A percentile compares a stretch with the other conserved stretches of the same genome.
phyloP scores from a whole-genome alignment of 176 grass and related monocot genomes.

The Oryza glaberrima region DNA sequence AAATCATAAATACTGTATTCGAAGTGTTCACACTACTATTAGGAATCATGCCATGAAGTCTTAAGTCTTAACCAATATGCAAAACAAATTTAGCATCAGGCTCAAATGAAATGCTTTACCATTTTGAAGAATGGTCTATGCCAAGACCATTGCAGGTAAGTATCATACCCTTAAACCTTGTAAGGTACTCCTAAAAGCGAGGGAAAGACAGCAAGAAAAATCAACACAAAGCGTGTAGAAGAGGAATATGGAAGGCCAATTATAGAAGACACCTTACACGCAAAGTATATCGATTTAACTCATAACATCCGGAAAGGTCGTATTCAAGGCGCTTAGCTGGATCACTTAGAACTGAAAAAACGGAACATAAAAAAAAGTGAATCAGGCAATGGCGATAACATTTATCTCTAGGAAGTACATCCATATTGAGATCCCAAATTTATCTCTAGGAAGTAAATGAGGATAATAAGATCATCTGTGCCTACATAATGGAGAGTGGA shows the following conservation, averaged over 20 bases:
- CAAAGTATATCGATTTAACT: conserved; percentile 67
- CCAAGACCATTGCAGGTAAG: conserved; percentile 87
- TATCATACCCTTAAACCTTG: conserved; percentile 87
- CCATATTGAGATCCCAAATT: not conserved
- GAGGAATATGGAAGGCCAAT: not conserved
- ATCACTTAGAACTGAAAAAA: conserved; percentile 74
- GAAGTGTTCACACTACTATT: not conserved
- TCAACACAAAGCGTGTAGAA: not conserved
- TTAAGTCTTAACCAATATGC: not conserved
- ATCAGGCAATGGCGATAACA: not conserved
- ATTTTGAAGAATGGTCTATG: conserved; percentile 61
- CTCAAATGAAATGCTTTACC: conserved; percentile 39
- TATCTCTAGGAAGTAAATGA: not conserved
- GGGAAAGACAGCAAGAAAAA: conserved; percentile 5
- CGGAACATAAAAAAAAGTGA: not conserved
- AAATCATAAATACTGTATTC: conserved; percentile 12
- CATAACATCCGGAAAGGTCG: conserved; percentile 60
- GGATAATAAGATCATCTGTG: conserved; percentile 3
- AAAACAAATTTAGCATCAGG: not conserved
- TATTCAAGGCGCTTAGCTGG: conserved; percentile 67
- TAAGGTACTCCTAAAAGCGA: conserved; percentile 76
- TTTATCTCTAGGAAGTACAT: too few relatives aligned
- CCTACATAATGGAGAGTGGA: conserved; percentile 3
- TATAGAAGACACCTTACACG: conserved; percentile 51
- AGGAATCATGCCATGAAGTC: not conserved